Evolutionary conservation across 805 yeast genomes (phyloP), one percentile per base, ranked within the genome.

Genomic region (Wickerhamiella siamensis): DNA sequence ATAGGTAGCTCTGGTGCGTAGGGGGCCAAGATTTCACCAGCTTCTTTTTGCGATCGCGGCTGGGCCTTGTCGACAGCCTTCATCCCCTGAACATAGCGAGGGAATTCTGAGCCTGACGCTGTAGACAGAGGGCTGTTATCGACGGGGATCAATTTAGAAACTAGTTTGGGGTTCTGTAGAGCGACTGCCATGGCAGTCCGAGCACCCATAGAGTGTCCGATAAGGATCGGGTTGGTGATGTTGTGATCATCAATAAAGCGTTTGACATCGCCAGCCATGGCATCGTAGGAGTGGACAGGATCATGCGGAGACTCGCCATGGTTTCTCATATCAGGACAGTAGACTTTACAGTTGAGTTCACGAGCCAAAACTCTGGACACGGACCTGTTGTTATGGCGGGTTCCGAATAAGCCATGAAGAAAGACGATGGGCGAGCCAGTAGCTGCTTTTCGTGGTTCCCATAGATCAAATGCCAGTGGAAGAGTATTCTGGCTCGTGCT

Each of bases 281-380:
- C 65, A 1, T 81, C 79, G 58, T 87, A 87, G 54, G 81, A 87
- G 52, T 82, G 83, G 24, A 79, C 63, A 0, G 59, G 54, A n/a
- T 53, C 56, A 51, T 81, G 93, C 1, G 95, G 95, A 2, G 95
- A 82, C n/a, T 70, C 75, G 1, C 98, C 98, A 57, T 87, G 95
- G 60, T 91, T 87, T 46, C 98, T 66, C 44, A 87, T 65, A 57
- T 88, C 97, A 15, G 57, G 43, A 40, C 64, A 60, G 44, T 58
- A 64, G 3, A 64, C 61, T 3, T 56, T 46, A 14, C 59, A 50
- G 19, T 47, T 42, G 29, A 63, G 51, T 17, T 60, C 64, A 14
- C 60, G 47, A 1, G 66, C 62, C n/a, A 63, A 43, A 1, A 53
- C 54, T 29, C 72, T 74, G 8, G 84, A 82, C n/a, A 87, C 83